A percentile compares a stretch with the other conserved stretches of the same genome.
These are phyloP conservation scores for Suillus bovinus DNA, from an alignment of 768 basidiomycete species.

Conservation along the genomic window DNA sequence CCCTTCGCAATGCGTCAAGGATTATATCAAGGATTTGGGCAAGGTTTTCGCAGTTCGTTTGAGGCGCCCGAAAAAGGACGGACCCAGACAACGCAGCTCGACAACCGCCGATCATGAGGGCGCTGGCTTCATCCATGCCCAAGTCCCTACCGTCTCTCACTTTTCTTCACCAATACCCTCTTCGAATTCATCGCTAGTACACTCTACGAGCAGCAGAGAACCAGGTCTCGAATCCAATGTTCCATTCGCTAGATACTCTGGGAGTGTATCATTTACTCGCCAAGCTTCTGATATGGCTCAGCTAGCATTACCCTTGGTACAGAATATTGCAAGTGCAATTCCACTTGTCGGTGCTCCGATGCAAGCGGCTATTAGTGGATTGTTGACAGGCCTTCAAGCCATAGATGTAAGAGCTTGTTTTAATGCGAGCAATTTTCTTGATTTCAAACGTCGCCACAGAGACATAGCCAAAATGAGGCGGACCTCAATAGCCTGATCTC, in stretches of 20 bases:
- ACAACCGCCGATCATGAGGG: background rate
- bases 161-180: background rate
- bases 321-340: background rate
- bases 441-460: background rate
- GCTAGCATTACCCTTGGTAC: background rate
- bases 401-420: background rate
- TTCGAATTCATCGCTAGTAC: background rate
- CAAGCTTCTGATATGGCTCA: background rate
- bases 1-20: background rate
- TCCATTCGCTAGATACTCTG: background rate
- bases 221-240: background rate
- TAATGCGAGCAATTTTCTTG: background rate
- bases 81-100: background rate
- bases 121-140: background rate
- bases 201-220: background rate
- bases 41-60: background rate
- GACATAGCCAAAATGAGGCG: background rate
- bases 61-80: background rate
- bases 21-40: background rate
- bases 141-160: background rate
- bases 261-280: background rate
- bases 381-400: background rate
- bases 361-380: background rate
- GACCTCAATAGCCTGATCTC: background rate
- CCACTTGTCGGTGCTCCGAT: background rate